Conservation (phyloP, 306 rosid genomes). For the Quercus variabilis region DNA sequence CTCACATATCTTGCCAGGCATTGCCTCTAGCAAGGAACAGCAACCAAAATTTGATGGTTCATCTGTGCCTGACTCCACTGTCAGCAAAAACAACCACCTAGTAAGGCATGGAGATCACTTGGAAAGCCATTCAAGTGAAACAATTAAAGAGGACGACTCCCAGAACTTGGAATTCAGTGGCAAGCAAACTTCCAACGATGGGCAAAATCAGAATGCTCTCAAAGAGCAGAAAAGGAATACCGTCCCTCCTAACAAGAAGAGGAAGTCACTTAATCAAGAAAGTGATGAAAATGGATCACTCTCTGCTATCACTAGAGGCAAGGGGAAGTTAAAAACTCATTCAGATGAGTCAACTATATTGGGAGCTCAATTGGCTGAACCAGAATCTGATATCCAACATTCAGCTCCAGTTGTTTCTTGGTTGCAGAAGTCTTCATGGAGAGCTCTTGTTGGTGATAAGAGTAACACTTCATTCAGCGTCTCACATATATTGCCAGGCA, state of each 20-base stretch:
- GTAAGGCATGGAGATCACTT: neutral
- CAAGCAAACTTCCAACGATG: slow-evolving; percentile 23
- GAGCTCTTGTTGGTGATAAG: slow-evolving; percentile 51
- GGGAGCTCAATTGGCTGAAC: slow-evolving; percentile 27
- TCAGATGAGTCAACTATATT: slow-evolving; percentile 23
- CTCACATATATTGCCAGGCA: slow-evolving; percentile 37
- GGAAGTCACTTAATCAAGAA: slow-evolving; percentile 31
- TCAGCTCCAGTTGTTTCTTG: slow-evolving; percentile 39
- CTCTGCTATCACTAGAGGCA: slow-evolving; percentile 23
- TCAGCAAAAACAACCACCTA: slow-evolving; percentile 14
- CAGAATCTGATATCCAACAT: slow-evolving; percentile 25
- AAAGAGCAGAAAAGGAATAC: slow-evolving; percentile 25
- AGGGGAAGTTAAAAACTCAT: slow-evolving; percentile 18
- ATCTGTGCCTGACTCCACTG: slow-evolving; percentile 13
- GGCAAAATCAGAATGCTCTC: slow-evolving; percentile 18
- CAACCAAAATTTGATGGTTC: slow-evolving; percentile 19
- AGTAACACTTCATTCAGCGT: slow-evolving; percentile 43
- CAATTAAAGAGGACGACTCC: slow-evolving; percentile 1
- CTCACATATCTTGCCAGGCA: slow-evolving; percentile 38
- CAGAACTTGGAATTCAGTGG: slow-evolving; percentile 30
- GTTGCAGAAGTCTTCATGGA: slow-evolving; percentile 83
- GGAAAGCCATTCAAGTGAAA: neutral
- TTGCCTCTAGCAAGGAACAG: slow-evolving; percentile 19
- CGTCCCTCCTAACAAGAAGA: slow-evolving; percentile 41
- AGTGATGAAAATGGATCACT: slow-evolving; percentile 18